Evolutionary conservation across 2,329 filamentous ascomycete species (phyloP), one percentile per base, ranked within the genome.

Genomic region (Colletotrichum sp.): DNA sequence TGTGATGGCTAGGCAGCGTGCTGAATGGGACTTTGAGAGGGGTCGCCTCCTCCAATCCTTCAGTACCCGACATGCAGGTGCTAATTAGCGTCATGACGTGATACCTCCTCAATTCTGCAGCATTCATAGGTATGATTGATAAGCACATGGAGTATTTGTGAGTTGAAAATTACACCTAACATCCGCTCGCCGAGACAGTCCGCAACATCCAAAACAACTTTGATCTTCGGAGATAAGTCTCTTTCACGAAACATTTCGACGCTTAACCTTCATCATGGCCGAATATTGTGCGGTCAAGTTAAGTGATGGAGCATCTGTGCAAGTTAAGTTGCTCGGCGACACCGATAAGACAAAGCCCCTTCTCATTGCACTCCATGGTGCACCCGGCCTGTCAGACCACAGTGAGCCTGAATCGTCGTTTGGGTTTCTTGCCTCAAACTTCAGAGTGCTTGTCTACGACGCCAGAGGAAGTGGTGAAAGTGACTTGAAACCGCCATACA

Each of bases 391-490:
- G 10, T 80, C 79, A 7, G 77, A 75, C 39, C 80, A 80, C 61
- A 34, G 34, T 18, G 80, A 81, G 61, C 64, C 78, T 3, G 66
- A 77, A 14, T 66, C 39, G 3, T 75, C 79, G 3, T 81, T 80
- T 52, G 65, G 43, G 1, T 81, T 81, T 30, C 66, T 81, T 3
- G 36, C 68, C 2, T 74, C 76, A 6, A 64, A 72, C 7, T 81
- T 79, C 28, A 78, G 78, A 4, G 76, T 81, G 6, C 36, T 81
- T 26, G 77, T 81, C 3, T 81, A 79, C 34, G 80, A 81, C 48
- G 77, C 77, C 13, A 70, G 79, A 34, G 80, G 79, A 12, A 81
- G 79, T n/a, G 80, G 80, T 13, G 52, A 61, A 3, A 81, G 79
- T 61, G 79, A 81, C 32, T 7, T 66, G 24, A 79, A 80, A 48